Conservation (phyloP, 306 rosid species). For the Notholithocarpus densiflorus region DNA sequence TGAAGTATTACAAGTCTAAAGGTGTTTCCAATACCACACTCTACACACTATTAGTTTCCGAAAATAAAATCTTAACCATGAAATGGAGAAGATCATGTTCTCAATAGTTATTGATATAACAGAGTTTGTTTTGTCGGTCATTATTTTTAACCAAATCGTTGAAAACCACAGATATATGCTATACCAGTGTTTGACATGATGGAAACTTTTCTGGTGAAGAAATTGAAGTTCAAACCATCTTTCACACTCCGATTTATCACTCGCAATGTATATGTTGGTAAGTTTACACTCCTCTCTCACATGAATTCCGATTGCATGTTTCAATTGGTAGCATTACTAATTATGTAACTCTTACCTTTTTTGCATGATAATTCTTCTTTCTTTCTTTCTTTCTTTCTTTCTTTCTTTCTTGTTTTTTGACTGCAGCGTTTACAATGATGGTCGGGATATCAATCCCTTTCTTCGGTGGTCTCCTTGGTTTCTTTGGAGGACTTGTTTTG, state of each 20-base stretch:
- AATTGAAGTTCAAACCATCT: constrained; percentile 40
- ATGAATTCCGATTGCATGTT: not conserved
- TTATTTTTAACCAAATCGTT: not conserved
- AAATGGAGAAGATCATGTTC: too few species aligned
- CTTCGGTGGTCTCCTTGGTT: constrained; percentile 83
- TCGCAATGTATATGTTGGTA: constrained; percentile 57
- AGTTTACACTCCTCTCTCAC: not conserved
- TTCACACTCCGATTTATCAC: constrained; percentile 58
- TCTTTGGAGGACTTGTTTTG: constrained; percentile 86
- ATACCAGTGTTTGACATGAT: constrained; percentile 84
- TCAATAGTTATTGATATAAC: too few species aligned
- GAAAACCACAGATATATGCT: constrained; percentile 50
- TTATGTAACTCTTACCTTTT: not conserved
- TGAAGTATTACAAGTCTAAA: too few species aligned
- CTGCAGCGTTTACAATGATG: constrained; percentile 56
- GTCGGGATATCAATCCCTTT: constrained; percentile 65
- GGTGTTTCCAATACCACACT: too few species aligned
- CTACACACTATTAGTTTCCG: too few species aligned
- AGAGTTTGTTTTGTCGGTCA: not conserved
- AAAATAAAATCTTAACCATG: too few species aligned
- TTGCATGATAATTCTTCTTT: not conserved
- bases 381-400: not conserved
- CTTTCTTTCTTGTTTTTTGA: not conserved
- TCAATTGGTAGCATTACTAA: not conserved
- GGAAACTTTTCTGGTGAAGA: constrained; percentile 61